Conservation (phyloP, 805 yeast genomes). For the Kuraishia borneana region DNA sequence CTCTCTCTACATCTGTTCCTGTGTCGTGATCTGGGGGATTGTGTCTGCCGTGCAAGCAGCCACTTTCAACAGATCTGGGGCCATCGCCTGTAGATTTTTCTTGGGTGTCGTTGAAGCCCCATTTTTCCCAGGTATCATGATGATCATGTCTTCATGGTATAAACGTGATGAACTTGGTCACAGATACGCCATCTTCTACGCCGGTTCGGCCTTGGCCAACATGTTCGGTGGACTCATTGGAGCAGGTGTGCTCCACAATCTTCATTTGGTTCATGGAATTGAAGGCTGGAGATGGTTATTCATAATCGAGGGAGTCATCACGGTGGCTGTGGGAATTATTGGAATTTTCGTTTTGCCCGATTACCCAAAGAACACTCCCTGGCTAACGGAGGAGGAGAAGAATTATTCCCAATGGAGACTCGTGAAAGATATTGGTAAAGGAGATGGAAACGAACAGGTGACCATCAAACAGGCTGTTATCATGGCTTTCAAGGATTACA, state of each 20-base stretch:
- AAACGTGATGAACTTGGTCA: constrained; percentile 2
- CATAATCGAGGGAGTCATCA: constrained; percentile 33
- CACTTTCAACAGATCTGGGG: constrained; percentile 14
- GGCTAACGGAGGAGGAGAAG: neutral
- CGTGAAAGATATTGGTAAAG: neutral
- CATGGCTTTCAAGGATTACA: constrained; percentile 1
- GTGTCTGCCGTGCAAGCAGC: constrained; percentile 22
- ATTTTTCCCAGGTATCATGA: constrained; percentile 28
- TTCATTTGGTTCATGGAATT: neutral
- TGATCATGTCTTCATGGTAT: constrained; percentile 14
- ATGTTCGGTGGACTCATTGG: constrained; percentile 1
- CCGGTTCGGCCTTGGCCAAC: constrained; percentile 1
- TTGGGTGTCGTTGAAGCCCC: constrained; percentile 40
- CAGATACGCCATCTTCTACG: constrained; percentile 1
- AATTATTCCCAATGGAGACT: neutral
- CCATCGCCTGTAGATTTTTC: constrained; percentile 30
- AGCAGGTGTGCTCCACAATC: constrained; percentile 1
- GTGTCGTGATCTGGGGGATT: constrained; percentile 26
- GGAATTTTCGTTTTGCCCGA: constrained; percentile 24
- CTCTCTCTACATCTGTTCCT: constrained; percentile 25
- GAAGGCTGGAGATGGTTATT: constrained; percentile 40
- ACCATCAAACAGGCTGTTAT: neutral
- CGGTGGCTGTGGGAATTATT: constrained; percentile 21
- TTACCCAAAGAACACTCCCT: constrained; percentile 6
- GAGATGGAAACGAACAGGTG: neutral